Percentiles rank a stretch among this genome's conserved stretches.
Evolutionary conservation across 257 asterid species (phyloP).

Genomic region (Gentiana macrophylla): DNA sequence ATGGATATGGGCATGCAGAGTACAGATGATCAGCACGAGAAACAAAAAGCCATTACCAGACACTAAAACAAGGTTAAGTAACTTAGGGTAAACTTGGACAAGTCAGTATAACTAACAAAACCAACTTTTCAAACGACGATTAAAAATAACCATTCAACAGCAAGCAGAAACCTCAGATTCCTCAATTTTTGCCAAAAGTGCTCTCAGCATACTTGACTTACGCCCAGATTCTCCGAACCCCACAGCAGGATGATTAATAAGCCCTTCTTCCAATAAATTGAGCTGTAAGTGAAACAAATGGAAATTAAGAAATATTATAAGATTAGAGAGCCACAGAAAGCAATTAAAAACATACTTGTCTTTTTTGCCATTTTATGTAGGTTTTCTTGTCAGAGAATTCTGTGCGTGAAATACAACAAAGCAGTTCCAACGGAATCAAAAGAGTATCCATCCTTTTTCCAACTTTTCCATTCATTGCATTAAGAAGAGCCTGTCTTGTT

Average conservation of each 20-base stretch:
- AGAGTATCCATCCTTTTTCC: conserved; percentile 96
- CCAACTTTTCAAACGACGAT: conserved; percentile 5
- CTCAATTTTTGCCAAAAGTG: conserved; percentile 87
- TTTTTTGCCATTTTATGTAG: conserved; percentile 93
- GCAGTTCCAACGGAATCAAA: conserved; percentile 78
- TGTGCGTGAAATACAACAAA: conserved; percentile 88
- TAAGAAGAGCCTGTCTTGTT: conserved; percentile 81
- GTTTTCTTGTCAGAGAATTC: conserved; percentile 94
- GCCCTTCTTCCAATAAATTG: conserved; percentile 98
- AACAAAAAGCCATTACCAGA: not conserved
- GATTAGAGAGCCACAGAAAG: conserved; percentile 2
- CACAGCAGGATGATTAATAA: conserved; percentile 75
- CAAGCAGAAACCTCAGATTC: conserved; percentile 75
- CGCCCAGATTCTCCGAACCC: conserved; percentile 98
- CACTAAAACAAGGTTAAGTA: not conserved
- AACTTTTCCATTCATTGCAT: conserved; percentile 93
- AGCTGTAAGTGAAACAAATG: conserved; percentile 84
- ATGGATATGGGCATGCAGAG: too few species aligned
- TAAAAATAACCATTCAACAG: conserved; percentile 2
- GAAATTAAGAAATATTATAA: conserved; percentile 14
- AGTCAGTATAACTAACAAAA: not conserved
- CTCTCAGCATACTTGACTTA: conserved; percentile 72
- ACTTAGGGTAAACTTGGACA: not conserved
- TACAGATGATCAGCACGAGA: too few species aligned
- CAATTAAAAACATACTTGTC: conserved; percentile 61